These are phyloP conservation scores for Sporothrix brunneoviolacea DNA, from an alignment of 2,329 filamentous ascomycete genomes.

Conservation along the genomic window DNA sequence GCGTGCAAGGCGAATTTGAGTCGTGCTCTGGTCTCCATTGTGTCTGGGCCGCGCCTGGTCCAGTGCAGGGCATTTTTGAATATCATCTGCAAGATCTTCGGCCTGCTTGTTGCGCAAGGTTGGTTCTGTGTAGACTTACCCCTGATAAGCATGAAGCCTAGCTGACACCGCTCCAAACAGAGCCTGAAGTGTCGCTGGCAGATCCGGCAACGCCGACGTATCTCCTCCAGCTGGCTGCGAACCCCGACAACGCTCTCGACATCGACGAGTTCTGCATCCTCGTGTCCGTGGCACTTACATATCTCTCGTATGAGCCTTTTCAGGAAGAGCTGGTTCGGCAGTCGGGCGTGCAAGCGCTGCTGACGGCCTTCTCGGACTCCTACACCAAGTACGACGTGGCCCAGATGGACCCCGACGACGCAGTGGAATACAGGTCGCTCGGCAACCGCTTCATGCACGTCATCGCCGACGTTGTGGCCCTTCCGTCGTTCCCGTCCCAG, in stretches of 20 bases:
- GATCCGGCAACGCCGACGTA: constrained; percentile 39
- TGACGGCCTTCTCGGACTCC: constrained; percentile 42
- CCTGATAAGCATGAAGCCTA: neutral
- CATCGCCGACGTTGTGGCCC: constrained; percentile 42
- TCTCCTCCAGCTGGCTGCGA: constrained; percentile 44
- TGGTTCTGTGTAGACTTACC: constrained; percentile 8
- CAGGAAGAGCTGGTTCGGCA: constrained; percentile 41
- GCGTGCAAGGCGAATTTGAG: constrained; percentile 48
- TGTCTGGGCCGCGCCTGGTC: constrained; percentile 39
- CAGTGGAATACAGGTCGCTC: constrained; percentile 31
- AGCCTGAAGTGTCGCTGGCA: constrained; percentile 39
- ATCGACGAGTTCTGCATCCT: constrained; percentile 49
- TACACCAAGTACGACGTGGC: constrained; percentile 36
- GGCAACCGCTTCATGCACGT: constrained; percentile 44
- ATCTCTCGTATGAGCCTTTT: constrained; percentile 47
- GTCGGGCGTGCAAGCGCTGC: constrained; percentile 35
- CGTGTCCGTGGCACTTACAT: constrained; percentile 46
- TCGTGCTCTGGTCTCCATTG: constrained; percentile 40
- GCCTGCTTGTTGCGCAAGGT: constrained; percentile 47
- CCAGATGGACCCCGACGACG: constrained; percentile 40
- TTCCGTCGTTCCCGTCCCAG: constrained; percentile 32
- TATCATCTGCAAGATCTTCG: constrained; percentile 51
- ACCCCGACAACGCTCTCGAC: constrained; percentile 35
- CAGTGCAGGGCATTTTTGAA: constrained; percentile 38
- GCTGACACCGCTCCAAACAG: constrained; percentile 17